Percentiles rank a stretch among this genome's conserved stretches.
These are phyloP conservation scores for Malania oleifera DNA, from an alignment of 164 flowering plant species.

Conservation along the genomic window DNA sequence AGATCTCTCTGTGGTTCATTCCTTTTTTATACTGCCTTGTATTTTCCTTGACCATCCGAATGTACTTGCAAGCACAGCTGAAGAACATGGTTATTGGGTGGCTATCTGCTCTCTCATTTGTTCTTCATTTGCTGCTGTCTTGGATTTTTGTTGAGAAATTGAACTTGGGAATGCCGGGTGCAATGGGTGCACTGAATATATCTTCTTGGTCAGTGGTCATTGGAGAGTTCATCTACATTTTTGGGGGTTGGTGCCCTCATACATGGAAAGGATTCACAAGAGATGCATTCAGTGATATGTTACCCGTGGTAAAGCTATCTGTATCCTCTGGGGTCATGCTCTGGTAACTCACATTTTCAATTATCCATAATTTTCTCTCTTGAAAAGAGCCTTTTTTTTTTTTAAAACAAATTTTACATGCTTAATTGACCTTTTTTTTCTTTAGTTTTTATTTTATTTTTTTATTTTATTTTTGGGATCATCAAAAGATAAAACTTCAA, in stretches of 20 bases:
- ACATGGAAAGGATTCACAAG: conserved; percentile 5
- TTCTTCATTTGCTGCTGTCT: neutral
- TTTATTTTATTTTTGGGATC: too few relatives aligned
- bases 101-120: neutral
- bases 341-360: conserved; percentile 4
- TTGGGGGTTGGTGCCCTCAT: conserved; percentile 4
- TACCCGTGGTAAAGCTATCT: conserved; percentile 6
- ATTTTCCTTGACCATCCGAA: too few relatives aligned
- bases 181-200: neutral
- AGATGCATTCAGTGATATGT: neutral
- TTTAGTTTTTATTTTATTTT: too few relatives aligned
- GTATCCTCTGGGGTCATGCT: conserved; percentile 9
- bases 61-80: conserved; percentile 2
- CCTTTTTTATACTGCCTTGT: neutral
- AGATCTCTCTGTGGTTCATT: neutral
- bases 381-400: too few relatives aligned
- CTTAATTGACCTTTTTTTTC: too few relatives aligned
- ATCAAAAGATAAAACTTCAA: too few relatives aligned
- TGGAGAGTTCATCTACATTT: neutral
- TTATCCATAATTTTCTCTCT: too few relatives aligned
- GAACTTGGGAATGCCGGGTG: neutral
- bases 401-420: too few relatives aligned
- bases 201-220: neutral
- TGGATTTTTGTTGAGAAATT: neutral
- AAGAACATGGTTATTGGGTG: conserved; percentile 2